Evolutionary conservation across 2,329 filamentous ascomycete species (phyloP), one percentile per base, ranked within the genome.

Genomic region (Penicillium psychrosexuale): DNA sequence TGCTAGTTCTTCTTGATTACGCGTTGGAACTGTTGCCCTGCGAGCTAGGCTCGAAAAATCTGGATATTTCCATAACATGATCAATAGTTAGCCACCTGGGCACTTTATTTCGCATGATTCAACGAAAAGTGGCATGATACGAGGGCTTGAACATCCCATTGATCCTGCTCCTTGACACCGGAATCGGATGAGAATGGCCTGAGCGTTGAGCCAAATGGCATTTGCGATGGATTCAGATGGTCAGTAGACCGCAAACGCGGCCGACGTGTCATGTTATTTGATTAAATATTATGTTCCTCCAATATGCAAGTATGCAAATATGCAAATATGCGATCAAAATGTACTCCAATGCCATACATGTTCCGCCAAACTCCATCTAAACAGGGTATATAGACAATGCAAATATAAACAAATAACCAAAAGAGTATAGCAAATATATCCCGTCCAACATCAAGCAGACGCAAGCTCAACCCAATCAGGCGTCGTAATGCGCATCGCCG

Each of bases 401-500:
- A 47, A 51, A 39, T 1, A 39, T 1, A 19, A 28, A 12, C 28
- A 50, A 46, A 49, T 19, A 39, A 27, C 36, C 11, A 30, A 49
- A 52, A 17, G 13, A 7, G 31, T 8, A 13, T 13, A 33, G 13
- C 17, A 57, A 57, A 39, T 17, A 55, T 39, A 57, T 50, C 37
- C 36, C 28, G 8, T 27, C 38, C 17, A 44, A 36, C 2, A 36
- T 33, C 43, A 47, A 44, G 13, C 28, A 45, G 17, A 46, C 55
- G 66, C 61, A 44, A 72, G 40, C 22, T 50, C 49, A 36, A 71
- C 45, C 74, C 74, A 76, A 7, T 69, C 64, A 19, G 50, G 28
- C n/a, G 72, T 60, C 19, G 47, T 42, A 47, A 73, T 67, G 15
- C 74, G 68, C 53, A 66, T 56, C 13, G 56, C 60, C 5, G 72